phyloP scores from a whole-genome alignment of 495 filamentous ascomycete genomes.

The Podospora conica region DNA sequence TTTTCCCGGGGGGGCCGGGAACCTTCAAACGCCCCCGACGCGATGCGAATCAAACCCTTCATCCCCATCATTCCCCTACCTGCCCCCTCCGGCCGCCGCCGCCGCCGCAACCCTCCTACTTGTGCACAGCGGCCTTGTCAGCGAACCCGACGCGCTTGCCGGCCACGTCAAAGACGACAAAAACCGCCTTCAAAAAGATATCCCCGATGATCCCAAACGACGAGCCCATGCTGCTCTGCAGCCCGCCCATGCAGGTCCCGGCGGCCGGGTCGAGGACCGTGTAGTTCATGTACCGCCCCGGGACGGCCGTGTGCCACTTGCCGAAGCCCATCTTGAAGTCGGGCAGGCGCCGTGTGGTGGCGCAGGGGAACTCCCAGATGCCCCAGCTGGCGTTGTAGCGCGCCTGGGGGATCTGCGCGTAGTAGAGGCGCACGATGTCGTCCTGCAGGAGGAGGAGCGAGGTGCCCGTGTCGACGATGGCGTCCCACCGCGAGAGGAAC shows the following conservation, averaged over 20 bases:
- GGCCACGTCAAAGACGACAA: conserved; percentile 67
- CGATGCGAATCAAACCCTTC: background rate
- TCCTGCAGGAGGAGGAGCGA: conserved; percentile 63
- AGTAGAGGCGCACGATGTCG: conserved; percentile 56
- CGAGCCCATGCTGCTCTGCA: conserved; percentile 55
- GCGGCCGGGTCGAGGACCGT: conserved; percentile 44
- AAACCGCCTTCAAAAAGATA: conserved; percentile 67
- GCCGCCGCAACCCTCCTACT: background rate
- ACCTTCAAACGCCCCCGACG: background rate
- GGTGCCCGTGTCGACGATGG: conserved; percentile 72
- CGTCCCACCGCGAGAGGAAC: conserved; percentile 35
- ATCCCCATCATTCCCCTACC: background rate
- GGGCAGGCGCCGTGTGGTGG: conserved; percentile 54
- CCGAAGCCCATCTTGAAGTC: conserved; percentile 43
- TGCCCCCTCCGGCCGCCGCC: background rate
- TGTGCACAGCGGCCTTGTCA: conserved; percentile 32
- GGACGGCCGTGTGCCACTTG: conserved; percentile 56
- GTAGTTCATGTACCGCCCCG: conserved; percentile 63
- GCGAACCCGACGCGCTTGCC: conserved; percentile 61
- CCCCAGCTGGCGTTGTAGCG: conserved; percentile 50
- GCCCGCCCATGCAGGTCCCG: conserved; percentile 58
- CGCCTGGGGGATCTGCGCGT: conserved; percentile 55
- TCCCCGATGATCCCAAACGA: conserved; percentile 63
- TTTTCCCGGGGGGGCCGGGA: background rate
- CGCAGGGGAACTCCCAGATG: conserved; percentile 57